Evolutionary conservation across 495 filamentous ascomycete genomes (phyloP).

Genomic region (Aspergillus hancockii): DNA sequence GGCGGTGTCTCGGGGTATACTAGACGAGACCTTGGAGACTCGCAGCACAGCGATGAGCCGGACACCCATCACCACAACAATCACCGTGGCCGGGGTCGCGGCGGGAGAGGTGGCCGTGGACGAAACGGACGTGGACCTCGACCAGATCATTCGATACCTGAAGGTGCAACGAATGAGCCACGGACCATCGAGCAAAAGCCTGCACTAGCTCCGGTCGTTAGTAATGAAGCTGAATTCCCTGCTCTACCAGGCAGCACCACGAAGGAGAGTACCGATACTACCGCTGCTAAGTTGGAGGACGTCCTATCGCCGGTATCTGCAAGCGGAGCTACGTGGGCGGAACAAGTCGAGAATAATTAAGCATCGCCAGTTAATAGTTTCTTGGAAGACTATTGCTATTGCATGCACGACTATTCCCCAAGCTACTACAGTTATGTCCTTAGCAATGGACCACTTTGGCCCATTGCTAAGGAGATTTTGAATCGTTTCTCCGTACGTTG

Average conservation of each 20-base stretch:
- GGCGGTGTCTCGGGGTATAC: slow-evolving; percentile 54
- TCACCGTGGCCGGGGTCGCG: slow-evolving; percentile 29
- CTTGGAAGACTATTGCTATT: not conserved
- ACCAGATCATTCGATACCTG: slow-evolving; percentile 15
- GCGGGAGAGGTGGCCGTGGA: slow-evolving; percentile 35
- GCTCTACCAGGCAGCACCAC: slow-evolving; percentile 36
- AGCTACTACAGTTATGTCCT: not conserved
- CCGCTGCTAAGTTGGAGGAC: slow-evolving; percentile 13
- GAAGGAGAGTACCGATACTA: slow-evolving; percentile 11
- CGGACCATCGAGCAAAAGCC: slow-evolving; percentile 19
- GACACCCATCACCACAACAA: slow-evolving; percentile 3
- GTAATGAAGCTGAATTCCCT: slow-evolving; percentile 44
- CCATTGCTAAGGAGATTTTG: not conserved
- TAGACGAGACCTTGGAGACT: slow-evolving; percentile 36
- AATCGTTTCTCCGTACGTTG: not conserved
- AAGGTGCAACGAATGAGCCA: slow-evolving; percentile 21
- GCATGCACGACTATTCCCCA: slow-evolving; percentile 15
- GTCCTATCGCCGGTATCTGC: slow-evolving; percentile 23
- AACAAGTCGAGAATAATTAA: slow-evolving; percentile 27
- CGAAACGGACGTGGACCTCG: slow-evolving; percentile 36
- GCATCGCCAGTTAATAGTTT: not conserved
- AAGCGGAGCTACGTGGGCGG: slow-evolving; percentile 30
- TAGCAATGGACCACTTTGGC: not conserved
- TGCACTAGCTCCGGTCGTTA: slow-evolving; percentile 25
- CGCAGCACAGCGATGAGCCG: slow-evolving; percentile 23